phyloP scores from a whole-genome alignment of 2,329 filamentous ascomycete species.

The Epichloe amarillans region DNA sequence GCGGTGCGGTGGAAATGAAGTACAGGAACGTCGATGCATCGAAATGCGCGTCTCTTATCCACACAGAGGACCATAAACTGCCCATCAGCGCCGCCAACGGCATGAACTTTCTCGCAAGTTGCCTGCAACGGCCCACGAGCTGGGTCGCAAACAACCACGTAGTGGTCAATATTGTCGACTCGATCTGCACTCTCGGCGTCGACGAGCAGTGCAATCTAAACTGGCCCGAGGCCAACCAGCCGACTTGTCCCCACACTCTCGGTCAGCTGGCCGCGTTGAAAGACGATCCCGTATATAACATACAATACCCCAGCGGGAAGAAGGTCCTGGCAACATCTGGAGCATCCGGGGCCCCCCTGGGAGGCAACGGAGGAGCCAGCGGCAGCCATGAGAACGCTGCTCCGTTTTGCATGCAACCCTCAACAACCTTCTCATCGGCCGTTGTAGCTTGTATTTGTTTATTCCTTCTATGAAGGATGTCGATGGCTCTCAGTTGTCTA shows the following conservation, averaged over 20 bases:
- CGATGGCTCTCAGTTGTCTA: too few relatives aligned
- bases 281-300: slow-evolving; percentile 30
- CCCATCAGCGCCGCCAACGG: slow-evolving; percentile 35
- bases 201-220: slow-evolving; percentile 34
- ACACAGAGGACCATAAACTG: slow-evolving; percentile 25
- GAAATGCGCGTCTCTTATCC: slow-evolving; percentile 35
- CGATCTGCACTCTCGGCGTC: slow-evolving; percentile 30
- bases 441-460: neutral
- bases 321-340: slow-evolving; percentile 21
- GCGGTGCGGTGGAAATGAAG: slow-evolving; percentile 35
- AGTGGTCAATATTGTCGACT: slow-evolving; percentile 38
- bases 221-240: slow-evolving; percentile 30
- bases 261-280: slow-evolving; percentile 24
- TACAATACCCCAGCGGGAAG: slow-evolving; percentile 31
- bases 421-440: neutral
- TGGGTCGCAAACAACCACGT: slow-evolving; percentile 36
- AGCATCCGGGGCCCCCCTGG: neutral
- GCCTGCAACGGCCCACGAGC: slow-evolving; percentile 24
- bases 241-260: slow-evolving; percentile 28
- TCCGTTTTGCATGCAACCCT: neutral
- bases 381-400: neutral
- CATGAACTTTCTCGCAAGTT: slow-evolving; percentile 38
- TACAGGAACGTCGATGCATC: slow-evolving; percentile 29
- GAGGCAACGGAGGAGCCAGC: neutral
- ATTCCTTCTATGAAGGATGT: neutral